Percentiles rank a stretch among this genome's conserved stretches.
Evolutionary conservation across 768 basidiomycete species (phyloP).

Genomic region (Boletus vinaceobasis): DNA sequence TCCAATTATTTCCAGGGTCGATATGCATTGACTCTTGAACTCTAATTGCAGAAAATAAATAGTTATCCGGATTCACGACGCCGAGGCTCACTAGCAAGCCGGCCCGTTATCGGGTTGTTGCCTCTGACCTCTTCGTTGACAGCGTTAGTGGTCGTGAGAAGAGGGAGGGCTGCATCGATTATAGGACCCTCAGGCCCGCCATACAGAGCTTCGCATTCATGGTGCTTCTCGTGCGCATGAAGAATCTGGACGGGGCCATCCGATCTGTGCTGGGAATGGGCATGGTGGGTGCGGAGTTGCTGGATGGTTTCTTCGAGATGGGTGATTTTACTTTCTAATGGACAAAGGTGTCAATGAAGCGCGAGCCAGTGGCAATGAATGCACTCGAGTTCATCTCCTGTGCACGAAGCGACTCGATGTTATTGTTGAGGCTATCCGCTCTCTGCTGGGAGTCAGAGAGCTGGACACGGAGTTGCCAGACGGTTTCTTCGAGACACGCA

Average conservation of each 20-base stretch:
- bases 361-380: no score
- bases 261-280: neutral
- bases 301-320: no score
- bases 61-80: neutral
- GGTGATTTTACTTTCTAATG: neutral
- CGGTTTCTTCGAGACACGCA: no score
- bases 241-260: neutral
- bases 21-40: neutral
- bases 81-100: conserved; percentile 2
- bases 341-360: neutral
- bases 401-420: neutral
- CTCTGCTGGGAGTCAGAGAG: neutral
- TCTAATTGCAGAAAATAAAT: neutral
- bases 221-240: neutral
- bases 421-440: neutral
- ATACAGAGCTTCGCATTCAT: conserved; percentile 1
- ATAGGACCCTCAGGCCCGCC: neutral
- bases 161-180: conserved; percentile 1
- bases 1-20: neutral
- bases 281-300: neutral
- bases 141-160: neutral
- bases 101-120: neutral
- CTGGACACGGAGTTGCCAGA: neutral
- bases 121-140: neutral
- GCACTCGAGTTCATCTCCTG: neutral